Evolutionary conservation across 1,284 basidiomycete species (phyloP).

Genomic region (Pseudomicrostroma phylloplanum): DNA sequence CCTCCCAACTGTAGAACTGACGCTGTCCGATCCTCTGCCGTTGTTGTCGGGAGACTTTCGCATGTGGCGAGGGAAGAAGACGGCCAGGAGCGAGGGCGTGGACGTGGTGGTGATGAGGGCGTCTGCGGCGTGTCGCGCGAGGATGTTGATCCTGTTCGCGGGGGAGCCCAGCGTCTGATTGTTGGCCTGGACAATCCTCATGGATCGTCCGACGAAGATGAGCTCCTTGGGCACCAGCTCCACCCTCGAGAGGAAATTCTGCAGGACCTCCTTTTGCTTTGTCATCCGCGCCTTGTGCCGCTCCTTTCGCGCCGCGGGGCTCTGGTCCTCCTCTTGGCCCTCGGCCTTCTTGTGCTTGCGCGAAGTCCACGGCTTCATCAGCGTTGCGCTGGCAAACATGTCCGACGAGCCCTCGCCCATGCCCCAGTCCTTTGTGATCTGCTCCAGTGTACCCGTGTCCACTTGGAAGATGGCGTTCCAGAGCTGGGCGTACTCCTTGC

Average conservation of each 20-base stretch:
- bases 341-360: slow-evolving; percentile 28
- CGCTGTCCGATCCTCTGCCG: too few species aligned
- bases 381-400: slow-evolving; percentile 35
- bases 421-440: slow-evolving; percentile 35
- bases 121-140: slow-evolving; percentile 39
- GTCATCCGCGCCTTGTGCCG: neutral
- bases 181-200: slow-evolving; percentile 44
- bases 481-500: slow-evolving; percentile 37
- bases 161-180: slow-evolving; percentile 42
- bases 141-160: slow-evolving; percentile 44
- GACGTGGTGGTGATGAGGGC: slow-evolving; percentile 22
- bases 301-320: slow-evolving; percentile 8
- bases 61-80: neutral
- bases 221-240: slow-evolving; percentile 43
- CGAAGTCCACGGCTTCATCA: slow-evolving; percentile 39
- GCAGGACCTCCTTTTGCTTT: slow-evolving; percentile 23
- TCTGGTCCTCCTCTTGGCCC: slow-evolving; percentile 22
- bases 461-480: slow-evolving; percentile 41
- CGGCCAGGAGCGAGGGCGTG: neutral
- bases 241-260: slow-evolving; percentile 36
- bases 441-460: slow-evolving; percentile 31
- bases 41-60: neutral
- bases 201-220: slow-evolving; percentile 36
- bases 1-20: slow-evolving; percentile 3
- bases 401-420: slow-evolving; percentile 37